These are phyloP conservation scores for Cutaneotrichosporon sp. DNA, from an alignment of 1,284 basidiomycete species.

Conservation along the genomic window DNA sequence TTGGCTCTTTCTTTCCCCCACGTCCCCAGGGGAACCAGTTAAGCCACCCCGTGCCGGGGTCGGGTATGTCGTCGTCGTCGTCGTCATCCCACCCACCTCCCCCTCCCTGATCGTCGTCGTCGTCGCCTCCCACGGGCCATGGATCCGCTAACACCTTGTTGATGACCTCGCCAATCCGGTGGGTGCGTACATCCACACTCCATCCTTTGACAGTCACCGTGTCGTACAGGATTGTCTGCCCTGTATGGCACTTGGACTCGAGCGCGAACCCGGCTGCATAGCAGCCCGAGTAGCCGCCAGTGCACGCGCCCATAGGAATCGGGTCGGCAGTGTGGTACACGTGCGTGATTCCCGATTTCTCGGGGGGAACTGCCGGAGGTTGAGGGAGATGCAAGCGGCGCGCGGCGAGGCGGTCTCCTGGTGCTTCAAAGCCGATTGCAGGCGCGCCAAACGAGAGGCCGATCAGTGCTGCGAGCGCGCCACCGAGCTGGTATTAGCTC, in stretches of 20 bases:
- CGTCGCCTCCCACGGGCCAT: slow-evolving; percentile 59
- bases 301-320: slow-evolving; percentile 55
- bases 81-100: slow-evolving; percentile 13
- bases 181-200: slow-evolving; percentile 73
- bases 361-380: slow-evolving; percentile 54
- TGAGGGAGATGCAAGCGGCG: slow-evolving; percentile 79
- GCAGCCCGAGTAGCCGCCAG: slow-evolving; percentile 52
- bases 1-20: slow-evolving; percentile 22
- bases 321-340: slow-evolving; percentile 60
- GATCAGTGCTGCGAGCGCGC: slow-evolving; percentile 78
- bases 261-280: slow-evolving; percentile 54
- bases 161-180: slow-evolving; percentile 73
- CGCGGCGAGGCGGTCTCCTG: slow-evolving; percentile 85
- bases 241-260: slow-evolving; percentile 68
- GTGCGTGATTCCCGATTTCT: slow-evolving; percentile 56
- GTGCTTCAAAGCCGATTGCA: slow-evolving; percentile 84
- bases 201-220: slow-evolving; percentile 80
- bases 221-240: slow-evolving; percentile 82
- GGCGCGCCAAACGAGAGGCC: slow-evolving; percentile 91
- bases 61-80: slow-evolving; percentile 15
- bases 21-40: slow-evolving; percentile 18
- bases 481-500: slow-evolving; percentile 66
- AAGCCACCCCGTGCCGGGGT: slow-evolving; percentile 15
- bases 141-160: slow-evolving; percentile 69
- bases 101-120: slow-evolving; percentile 46